phyloP scores from a whole-genome alignment of 257 asterid genomes.

The Linaria vulgaris region DNA sequence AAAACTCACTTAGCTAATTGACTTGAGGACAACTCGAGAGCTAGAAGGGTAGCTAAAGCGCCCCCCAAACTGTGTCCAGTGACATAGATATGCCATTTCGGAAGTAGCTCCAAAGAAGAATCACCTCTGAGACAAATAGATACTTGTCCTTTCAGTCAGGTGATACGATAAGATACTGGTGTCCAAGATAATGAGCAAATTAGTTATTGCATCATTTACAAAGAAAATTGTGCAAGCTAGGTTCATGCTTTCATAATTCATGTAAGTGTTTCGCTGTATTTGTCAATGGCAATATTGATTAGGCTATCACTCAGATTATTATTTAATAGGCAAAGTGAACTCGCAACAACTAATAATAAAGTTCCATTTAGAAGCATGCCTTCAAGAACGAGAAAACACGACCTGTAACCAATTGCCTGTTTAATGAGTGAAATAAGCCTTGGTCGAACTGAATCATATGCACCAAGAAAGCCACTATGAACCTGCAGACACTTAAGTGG shows the following conservation, averaged over 20 bases:
- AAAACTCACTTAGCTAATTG: constrained; percentile 77
- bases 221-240: not conserved
- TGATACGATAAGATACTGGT: not conserved
- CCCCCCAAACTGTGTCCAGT: constrained; percentile 99
- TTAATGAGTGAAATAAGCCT: constrained; percentile 75
- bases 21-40: constrained; percentile 85
- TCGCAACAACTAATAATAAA: not conserved
- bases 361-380: not conserved
- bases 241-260: not conserved
- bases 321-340: not conserved
- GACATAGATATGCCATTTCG: constrained; percentile 83
- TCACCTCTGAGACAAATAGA: constrained; percentile 48
- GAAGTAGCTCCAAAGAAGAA: constrained; percentile 41
- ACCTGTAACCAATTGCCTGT: constrained; percentile 77
- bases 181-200: too few relatives aligned
- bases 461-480: constrained; percentile 89
- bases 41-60: constrained; percentile 94
- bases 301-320: not conserved
- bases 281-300: not conserved
- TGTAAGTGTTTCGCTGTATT: not conserved
- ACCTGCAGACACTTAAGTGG: constrained; percentile 51
- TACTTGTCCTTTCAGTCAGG: constrained; percentile 15
- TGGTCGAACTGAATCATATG: constrained; percentile 92
- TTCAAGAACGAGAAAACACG: not conserved
- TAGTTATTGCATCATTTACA: constrained; percentile 6